Conservation (phyloP, 306 rosid genomes). For the Trichosanthes cucumerina region DNA sequence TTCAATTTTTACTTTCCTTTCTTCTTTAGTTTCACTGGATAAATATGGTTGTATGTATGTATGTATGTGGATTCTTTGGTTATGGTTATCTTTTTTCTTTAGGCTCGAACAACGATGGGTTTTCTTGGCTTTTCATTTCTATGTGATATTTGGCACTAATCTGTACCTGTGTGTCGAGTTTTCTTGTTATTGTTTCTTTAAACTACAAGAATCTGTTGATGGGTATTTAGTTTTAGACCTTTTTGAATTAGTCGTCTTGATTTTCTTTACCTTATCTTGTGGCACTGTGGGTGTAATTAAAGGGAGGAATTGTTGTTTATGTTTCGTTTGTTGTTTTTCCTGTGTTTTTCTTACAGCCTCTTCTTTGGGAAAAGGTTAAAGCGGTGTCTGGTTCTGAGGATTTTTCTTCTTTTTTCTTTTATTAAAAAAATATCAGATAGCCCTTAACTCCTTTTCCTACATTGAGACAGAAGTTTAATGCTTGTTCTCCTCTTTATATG, state of each 20-base stretch:
- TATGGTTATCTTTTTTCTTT: no score
- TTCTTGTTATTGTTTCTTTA: not conserved
- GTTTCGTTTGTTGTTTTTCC: not conserved
- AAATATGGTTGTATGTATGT: not conserved
- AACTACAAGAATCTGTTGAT: not conserved
- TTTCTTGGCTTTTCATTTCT: not conserved
- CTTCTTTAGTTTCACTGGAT: not conserved
- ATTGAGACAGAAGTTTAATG: slow-evolving; percentile 35
- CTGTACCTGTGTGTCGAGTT: not conserved
- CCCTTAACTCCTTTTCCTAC: slow-evolving; percentile 18
- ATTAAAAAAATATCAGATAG: not conserved
- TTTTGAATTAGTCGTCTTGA: not conserved
- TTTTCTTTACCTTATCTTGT: not conserved
- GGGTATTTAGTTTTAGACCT: not conserved
- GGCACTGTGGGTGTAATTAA: not conserved
- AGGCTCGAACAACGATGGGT: not conserved
- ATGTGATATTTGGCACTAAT: not conserved
- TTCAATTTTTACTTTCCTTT: not conserved
- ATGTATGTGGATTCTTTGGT: not conserved
- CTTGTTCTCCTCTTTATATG: slow-evolving; percentile 26
- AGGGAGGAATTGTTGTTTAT: not conserved
- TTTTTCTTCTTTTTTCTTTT: not conserved
- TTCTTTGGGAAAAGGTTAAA: not conserved
- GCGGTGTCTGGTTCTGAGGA: not conserved
- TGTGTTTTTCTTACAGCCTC: not conserved